phyloP scores from a whole-genome alignment of 2,329 filamentous ascomycete genomes.

The Penicillium sp. region DNA sequence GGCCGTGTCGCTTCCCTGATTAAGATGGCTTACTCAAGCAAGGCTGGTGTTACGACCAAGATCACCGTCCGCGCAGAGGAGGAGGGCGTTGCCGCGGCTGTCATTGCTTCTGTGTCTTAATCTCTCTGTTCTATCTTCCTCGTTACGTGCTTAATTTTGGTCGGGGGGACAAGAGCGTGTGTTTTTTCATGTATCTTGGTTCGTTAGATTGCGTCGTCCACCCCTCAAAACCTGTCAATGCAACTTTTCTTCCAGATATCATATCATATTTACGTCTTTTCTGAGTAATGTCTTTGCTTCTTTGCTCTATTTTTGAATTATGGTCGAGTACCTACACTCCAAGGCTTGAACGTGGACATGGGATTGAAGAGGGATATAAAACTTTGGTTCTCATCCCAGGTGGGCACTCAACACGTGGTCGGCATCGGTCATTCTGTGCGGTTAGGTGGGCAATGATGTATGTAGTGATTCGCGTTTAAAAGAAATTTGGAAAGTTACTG shows the following conservation, averaged over 20 bases:
- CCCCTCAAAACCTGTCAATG: slow-evolving; percentile 15
- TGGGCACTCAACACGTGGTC: no score
- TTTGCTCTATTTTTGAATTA: no score
- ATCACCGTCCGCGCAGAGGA: slow-evolving; percentile 91
- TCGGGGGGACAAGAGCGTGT: slow-evolving; percentile 14
- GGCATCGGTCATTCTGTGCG: no score
- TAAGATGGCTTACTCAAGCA: slow-evolving; percentile 90
- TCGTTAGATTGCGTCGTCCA: slow-evolving; percentile 14
- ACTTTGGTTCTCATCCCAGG: no score
- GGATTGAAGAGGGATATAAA: no score
- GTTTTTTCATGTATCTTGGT: slow-evolving; percentile 13
- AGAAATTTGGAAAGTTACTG: no score
- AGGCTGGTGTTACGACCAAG: slow-evolving; percentile 94
- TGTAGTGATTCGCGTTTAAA: no score
- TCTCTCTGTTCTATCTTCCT: slow-evolving; percentile 25
- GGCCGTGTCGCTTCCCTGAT: slow-evolving; percentile 85
- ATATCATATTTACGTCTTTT: slow-evolving; percentile 4
- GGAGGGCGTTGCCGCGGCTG: slow-evolving; percentile 80
- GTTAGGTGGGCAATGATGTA: no score
- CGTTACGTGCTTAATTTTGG: slow-evolving; percentile 18
- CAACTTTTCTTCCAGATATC: slow-evolving; percentile 13
- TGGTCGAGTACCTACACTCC: no score
- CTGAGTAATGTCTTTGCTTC: background rate
- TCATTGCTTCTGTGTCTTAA: slow-evolving; percentile 83
- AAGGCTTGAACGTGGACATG: no score